phyloP scores from a whole-genome alignment of 805 yeast species.

The Alloascoidea africana region DNA sequence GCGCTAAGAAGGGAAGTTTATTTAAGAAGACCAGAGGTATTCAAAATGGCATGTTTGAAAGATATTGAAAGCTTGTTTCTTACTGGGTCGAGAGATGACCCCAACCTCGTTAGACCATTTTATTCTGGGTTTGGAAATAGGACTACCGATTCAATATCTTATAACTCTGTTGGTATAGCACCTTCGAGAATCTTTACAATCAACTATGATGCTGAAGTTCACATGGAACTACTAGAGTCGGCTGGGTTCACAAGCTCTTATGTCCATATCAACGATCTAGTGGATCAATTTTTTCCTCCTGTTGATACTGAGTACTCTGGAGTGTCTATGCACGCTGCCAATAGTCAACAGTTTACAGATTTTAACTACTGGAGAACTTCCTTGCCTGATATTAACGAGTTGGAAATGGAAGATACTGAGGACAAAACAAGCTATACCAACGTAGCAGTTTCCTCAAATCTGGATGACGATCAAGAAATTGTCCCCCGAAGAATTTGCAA shows the following conservation, averaged over 20 bases:
- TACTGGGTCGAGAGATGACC: slow-evolving; percentile 23
- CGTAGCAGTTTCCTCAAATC: too few species aligned
- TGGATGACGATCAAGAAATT: too few species aligned
- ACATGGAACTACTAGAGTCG: slow-evolving; percentile 86
- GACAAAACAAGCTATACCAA: slow-evolving; percentile 8
- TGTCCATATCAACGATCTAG: slow-evolving; percentile 80
- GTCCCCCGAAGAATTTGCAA: too few species aligned
- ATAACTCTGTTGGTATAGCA: slow-evolving; percentile 87
- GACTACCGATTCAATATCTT: slow-evolving; percentile 91
- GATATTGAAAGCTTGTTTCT: slow-evolving; percentile 71
- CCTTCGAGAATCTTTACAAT: slow-evolving; percentile 90
- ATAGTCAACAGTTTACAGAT: slow-evolving; percentile 60
- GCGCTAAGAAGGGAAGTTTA: slow-evolving; percentile 88
- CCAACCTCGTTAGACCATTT: slow-evolving; percentile 78
- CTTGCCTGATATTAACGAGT: slow-evolving; percentile 28
- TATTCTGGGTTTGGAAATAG: slow-evolving; percentile 97
- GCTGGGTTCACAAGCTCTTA: slow-evolving; percentile 88
- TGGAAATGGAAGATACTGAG: slow-evolving; percentile 10
- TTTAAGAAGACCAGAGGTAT: slow-evolving; percentile 91
- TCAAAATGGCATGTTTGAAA: slow-evolving; percentile 90
- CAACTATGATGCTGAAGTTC: slow-evolving; percentile 93
- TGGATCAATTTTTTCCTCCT: slow-evolving; percentile 96
- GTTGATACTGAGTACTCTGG: slow-evolving; percentile 24
- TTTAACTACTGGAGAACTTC: slow-evolving; percentile 90
- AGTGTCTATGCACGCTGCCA: too few species aligned